phyloP scores from a whole-genome alignment of 345 rosid species.

The Alliaria petiolata region DNA sequence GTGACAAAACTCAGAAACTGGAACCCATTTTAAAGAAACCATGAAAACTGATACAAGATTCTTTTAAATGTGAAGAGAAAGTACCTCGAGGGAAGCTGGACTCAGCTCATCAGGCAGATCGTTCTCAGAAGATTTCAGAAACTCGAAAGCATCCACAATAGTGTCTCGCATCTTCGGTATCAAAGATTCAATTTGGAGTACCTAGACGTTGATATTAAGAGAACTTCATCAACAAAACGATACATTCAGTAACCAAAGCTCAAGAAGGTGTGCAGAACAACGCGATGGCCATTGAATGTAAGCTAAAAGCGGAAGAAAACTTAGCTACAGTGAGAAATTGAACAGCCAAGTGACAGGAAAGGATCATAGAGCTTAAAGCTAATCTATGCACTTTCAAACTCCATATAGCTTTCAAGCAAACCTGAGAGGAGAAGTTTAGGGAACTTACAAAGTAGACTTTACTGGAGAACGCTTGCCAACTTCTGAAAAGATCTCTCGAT shows the following conservation, averaged over 20 bases:
- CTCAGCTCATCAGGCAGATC: constrained; percentile 60
- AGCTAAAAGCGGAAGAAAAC: neutral
- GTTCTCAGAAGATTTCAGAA: constrained; percentile 49
- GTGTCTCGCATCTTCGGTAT: constrained; percentile 59
- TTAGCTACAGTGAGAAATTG: neutral
- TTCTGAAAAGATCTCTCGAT: constrained; percentile 58
- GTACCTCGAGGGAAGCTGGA: constrained; percentile 78
- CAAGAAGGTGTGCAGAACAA: constrained; percentile 46
- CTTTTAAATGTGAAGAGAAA: neutral
- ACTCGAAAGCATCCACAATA: constrained; percentile 51
- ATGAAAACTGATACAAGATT: neutral
- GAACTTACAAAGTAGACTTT: constrained; percentile 82
- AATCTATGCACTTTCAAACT: neutral
- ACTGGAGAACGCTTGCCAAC: constrained; percentile 73
- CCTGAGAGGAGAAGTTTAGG: neutral
- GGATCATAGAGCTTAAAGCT: neutral
- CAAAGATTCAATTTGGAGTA: constrained; percentile 68
- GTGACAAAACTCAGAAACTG: neutral
- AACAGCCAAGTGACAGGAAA: neutral
- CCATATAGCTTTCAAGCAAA: neutral
- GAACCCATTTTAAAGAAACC: neutral
- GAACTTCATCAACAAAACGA: neutral
- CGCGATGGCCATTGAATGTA: neutral
- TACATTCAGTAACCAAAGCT: neutral
- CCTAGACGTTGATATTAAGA: constrained; percentile 43